Conservation (phyloP, 2,329 filamentous ascomycete species). For the Diaporthe citriasiana region DNA sequence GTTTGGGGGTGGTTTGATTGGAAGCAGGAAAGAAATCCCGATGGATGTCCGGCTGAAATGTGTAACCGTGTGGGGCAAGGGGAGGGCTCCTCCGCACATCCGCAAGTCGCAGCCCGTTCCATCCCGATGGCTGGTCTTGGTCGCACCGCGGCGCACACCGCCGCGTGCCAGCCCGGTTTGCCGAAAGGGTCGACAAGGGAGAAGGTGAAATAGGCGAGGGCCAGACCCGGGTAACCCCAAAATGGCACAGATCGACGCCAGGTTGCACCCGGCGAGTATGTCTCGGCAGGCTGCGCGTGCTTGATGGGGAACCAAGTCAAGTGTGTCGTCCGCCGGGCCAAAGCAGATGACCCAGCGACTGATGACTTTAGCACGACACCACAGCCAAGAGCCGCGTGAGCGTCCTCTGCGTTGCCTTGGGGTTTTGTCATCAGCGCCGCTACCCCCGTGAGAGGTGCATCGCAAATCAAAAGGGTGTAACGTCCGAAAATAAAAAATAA, state of each 20-base stretch:
- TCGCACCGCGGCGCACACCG: constrained; percentile 29
- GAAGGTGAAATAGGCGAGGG: constrained; percentile 22
- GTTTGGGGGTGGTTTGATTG: not conserved
- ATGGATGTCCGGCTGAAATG: constrained; percentile 34
- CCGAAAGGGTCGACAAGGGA: constrained; percentile 17
- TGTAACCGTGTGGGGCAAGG: constrained; percentile 11
- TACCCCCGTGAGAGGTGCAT: constrained; percentile 13
- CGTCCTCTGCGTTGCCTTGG: constrained; percentile 6
- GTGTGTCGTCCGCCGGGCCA: constrained; percentile 12
- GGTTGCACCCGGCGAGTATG: constrained; percentile 34
- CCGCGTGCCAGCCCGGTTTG: constrained; percentile 17
- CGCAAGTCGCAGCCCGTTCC: constrained; percentile 35
- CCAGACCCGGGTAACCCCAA: constrained; percentile 19
- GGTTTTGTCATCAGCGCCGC: constrained; percentile 1
- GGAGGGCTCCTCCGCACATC: constrained; percentile 18
- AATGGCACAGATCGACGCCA: constrained; percentile 34
- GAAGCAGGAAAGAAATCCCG: constrained; percentile 22
- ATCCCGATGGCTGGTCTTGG: constrained; percentile 30
- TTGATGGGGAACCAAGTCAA: constrained; percentile 10
- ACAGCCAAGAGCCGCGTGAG: constrained; percentile 2
- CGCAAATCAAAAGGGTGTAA: not conserved
- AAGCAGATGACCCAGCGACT: not conserved
- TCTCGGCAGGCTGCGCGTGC: constrained; percentile 37
- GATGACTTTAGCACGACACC: constrained; percentile 26
- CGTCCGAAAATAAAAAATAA: not conserved